Evolutionary conservation across 2,329 filamentous ascomycete genomes (phyloP).

Genomic region (Apiospora pterosperma): DNA sequence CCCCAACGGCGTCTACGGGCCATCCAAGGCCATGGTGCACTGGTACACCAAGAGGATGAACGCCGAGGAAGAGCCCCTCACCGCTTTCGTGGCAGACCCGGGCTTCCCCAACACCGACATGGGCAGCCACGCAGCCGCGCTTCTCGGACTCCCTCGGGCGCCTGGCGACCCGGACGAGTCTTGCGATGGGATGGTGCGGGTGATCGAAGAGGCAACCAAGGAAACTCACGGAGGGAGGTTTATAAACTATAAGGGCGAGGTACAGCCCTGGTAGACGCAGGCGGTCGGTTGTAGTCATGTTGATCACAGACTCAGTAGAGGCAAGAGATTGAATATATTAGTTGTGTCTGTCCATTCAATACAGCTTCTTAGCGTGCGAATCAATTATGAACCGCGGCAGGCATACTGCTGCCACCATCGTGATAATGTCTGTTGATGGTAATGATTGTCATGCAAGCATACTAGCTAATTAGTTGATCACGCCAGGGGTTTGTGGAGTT

Average conservation of each 20-base stretch:
- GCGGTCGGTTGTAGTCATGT: too few species aligned
- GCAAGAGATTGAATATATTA: too few species aligned
- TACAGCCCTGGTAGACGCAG: not conserved
- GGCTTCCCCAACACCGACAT: conserved; percentile 39
- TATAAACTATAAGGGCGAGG: not conserved
- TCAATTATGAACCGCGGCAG: too few species aligned
- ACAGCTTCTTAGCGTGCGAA: too few species aligned
- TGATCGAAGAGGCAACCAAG: not conserved
- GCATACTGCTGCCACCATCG: too few species aligned
- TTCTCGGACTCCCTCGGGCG: not conserved
- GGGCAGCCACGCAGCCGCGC: conserved; percentile 26
- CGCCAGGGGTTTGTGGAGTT: too few species aligned
- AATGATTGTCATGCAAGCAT: too few species aligned
- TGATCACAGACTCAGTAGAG: too few species aligned
- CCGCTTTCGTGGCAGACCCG: conserved; percentile 28
- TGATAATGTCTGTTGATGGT: too few species aligned
- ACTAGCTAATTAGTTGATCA: too few species aligned
- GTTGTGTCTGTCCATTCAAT: too few species aligned
- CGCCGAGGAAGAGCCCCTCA: conserved; percentile 30
- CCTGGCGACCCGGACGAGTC: not conserved
- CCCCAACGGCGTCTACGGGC: conserved; percentile 37
- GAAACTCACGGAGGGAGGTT: not conserved
- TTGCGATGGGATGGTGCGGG: not conserved
- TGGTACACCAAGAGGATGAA: conserved; percentile 29
- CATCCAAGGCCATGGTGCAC: conserved; percentile 35